A percentile compares a stretch with the other conserved stretches of the same genome.
phyloP scores from a whole-genome alignment of 805 yeast genomes.

The Candida rishiriensis region DNA sequence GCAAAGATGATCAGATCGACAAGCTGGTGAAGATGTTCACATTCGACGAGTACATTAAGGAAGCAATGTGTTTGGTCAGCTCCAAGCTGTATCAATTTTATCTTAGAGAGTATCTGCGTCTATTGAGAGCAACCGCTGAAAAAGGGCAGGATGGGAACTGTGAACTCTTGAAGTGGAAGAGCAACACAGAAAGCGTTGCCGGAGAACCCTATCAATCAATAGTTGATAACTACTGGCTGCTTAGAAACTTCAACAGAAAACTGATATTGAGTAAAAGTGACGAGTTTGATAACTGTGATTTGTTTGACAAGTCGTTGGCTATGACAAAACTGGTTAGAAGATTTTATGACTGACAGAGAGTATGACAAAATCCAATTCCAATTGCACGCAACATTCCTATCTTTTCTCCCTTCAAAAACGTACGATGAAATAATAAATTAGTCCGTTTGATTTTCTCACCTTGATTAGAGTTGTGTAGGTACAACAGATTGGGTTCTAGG shows the following conservation, averaged over 20 bases:
- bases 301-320: slow-evolving; percentile 15
- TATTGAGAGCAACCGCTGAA: too few species aligned
- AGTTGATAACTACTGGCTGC: slow-evolving; percentile 8
- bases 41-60: slow-evolving; percentile 2
- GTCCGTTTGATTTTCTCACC: too few species aligned
- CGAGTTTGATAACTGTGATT: neutral
- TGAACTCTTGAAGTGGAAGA: neutral
- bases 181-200: neutral
- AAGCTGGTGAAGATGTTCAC: slow-evolving; percentile 6
- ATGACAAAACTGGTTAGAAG: slow-evolving; percentile 12
- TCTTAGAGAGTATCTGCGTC: too few species aligned
- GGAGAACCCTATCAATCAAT: slow-evolving; percentile 2
- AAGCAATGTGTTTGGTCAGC: neutral
- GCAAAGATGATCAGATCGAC: slow-evolving; percentile 6
- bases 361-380: too few species aligned
- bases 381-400: too few species aligned
- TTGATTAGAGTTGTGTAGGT: too few species aligned
- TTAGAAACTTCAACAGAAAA: slow-evolving; percentile 9
- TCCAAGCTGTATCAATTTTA: too few species aligned
- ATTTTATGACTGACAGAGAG: slow-evolving; percentile 2
- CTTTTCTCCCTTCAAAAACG: too few species aligned
- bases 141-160: too few species aligned
- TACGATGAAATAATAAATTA: too few species aligned
- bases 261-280: slow-evolving; percentile 1
- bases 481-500: too few species aligned